Percentiles rank a stretch among this genome's conserved stretches.
phyloP scores from a whole-genome alignment of 2,329 filamentous ascomycete species.

The Stagonosporopsis vannaccii region DNA sequence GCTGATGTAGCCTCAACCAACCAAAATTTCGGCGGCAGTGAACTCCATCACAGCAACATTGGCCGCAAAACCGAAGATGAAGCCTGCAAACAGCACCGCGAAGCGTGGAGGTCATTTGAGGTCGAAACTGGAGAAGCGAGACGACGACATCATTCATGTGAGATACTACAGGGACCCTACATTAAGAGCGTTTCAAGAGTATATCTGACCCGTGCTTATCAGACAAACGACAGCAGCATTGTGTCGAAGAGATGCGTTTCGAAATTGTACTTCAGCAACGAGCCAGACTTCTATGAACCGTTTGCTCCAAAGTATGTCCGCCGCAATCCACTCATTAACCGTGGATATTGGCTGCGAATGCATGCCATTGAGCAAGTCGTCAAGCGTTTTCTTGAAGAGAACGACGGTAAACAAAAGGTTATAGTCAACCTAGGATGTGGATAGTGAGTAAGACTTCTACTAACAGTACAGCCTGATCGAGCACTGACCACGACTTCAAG shows the following conservation, averaged over 20 bases:
- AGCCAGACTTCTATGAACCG: constrained; percentile 84
- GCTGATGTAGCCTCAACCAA: constrained; percentile 19
- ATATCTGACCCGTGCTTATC: constrained; percentile 48
- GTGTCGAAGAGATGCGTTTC: constrained; percentile 94
- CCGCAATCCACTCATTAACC: constrained; percentile 86
- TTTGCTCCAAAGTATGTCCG: constrained; percentile 87
- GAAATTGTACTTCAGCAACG: constrained; percentile 77
- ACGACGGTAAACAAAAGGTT: constrained; percentile 68
- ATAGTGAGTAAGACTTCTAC: constrained; percentile 69
- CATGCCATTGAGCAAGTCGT: constrained; percentile 80
- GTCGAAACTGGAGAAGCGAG: constrained; percentile 46
- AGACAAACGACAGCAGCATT: constrained; percentile 89
- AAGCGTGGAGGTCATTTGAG: constrained; percentile 27
- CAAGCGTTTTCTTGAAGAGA: constrained; percentile 71
- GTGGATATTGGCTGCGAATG: constrained; percentile 87
- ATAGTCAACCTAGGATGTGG: constrained; percentile 88
- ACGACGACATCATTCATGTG: constrained; percentile 66
- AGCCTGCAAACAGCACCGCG: constrained; percentile 17
- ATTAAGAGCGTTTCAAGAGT: constrained; percentile 1
- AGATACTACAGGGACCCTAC: constrained; percentile 31
- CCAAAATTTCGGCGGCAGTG: constrained; percentile 16
- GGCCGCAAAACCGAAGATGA: constrained; percentile 21
- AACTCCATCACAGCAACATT: constrained; percentile 15
- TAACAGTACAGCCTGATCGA: constrained; percentile 2
- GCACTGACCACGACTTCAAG: constrained; percentile 56